These are phyloP conservation scores for Thelonectria olida DNA, from an alignment of 2,329 filamentous ascomycete genomes.

Conservation along the genomic window DNA sequence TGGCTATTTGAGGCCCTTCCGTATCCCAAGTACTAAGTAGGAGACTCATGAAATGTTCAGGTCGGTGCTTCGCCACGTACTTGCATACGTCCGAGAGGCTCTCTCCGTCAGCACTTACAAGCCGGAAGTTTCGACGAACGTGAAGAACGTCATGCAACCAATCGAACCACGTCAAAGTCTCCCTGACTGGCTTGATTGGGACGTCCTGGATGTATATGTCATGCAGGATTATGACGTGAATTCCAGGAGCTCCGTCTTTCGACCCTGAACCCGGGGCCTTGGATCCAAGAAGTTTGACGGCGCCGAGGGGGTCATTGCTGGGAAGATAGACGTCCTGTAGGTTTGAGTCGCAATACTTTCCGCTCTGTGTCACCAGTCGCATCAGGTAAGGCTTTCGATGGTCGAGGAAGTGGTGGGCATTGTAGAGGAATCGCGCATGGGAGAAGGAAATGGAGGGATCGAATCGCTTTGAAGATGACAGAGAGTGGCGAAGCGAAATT, in stretches of 20 bases:
- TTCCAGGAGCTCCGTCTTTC: neutral
- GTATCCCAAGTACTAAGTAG: conserved; percentile 1
- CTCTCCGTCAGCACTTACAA: neutral
- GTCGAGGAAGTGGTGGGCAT: neutral
- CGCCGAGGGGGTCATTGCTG: conserved; percentile 20
- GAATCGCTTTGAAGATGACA: neutral
- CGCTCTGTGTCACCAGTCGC: neutral
- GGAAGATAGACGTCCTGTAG: conserved; percentile 23
- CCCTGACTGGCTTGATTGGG: conserved; percentile 13
- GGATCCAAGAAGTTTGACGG: conserved; percentile 14
- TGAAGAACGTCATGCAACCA: conserved; percentile 24
- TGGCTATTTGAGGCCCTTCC: neutral
- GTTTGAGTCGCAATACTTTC: neutral
- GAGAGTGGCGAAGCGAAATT: neutral
- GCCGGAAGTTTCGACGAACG: conserved; percentile 13
- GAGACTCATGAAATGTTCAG: conserved; percentile 8
- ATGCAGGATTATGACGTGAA: conserved; percentile 14
- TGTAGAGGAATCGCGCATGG: conserved; percentile 30
- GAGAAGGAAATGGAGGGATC: conserved; percentile 5
- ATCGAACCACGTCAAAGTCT: conserved; percentile 16
- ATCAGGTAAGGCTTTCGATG: neutral
- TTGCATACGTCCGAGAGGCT: conserved; percentile 12
- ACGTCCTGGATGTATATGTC: conserved; percentile 9
- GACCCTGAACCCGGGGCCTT: neutral
- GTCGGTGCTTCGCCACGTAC: conserved; percentile 20